Evolutionary conservation across 768 basidiomycete species (phyloP), one percentile per base, ranked within the genome.

Genomic region (Mycena polygramma): DNA sequence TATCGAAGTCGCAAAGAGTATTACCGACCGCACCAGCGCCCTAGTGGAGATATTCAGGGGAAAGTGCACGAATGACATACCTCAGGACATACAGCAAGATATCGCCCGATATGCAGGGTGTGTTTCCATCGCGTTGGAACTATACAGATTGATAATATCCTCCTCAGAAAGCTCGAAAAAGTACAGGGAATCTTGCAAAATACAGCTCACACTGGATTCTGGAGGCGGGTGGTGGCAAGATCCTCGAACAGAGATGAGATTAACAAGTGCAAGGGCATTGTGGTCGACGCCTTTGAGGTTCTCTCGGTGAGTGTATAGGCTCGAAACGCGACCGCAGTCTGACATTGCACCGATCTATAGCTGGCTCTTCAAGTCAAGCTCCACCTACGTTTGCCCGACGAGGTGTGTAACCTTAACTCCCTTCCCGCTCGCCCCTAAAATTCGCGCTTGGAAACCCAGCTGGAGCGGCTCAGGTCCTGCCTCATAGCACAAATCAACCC

Each of bases 41-140:
- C 24, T 66, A 51, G 8, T 66, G 49, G 65, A 66, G 39, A 46
- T 41, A 9, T 66, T 66, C 17, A 66, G 52, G 45, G 57, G 57
- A 14, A 66, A 59, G 35, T 58, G 24, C 19, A 51, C 26, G n/a
- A 30, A 37, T 30, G 65, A 66, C 41, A 45, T 66, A 51, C 49
- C 49, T n/a, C 24, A 36, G 51, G 48, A 53, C 9, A 6, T 52
- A 48, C 65, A 58, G 24, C 5, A 59, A 13, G 65, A 58, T 13
- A 35, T 66, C 17, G 36, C 7, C 15, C 55, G 41, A 52, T 66
- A 66, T 59, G 37, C 55, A 4, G 45, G 45, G 65, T 66, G 37
- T 37, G 65, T 59, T 30, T 5, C 24, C 17, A 8, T 49, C 35
- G n/a, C 1, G 8, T 17, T 26, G 14, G 7, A 2, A 15, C 15